Percentiles rank a stretch among this genome's conserved stretches.
These are phyloP conservation scores for Ogataea polymorpha DNA, from an alignment of 805 yeast genomes.

Conservation along the genomic window DNA sequence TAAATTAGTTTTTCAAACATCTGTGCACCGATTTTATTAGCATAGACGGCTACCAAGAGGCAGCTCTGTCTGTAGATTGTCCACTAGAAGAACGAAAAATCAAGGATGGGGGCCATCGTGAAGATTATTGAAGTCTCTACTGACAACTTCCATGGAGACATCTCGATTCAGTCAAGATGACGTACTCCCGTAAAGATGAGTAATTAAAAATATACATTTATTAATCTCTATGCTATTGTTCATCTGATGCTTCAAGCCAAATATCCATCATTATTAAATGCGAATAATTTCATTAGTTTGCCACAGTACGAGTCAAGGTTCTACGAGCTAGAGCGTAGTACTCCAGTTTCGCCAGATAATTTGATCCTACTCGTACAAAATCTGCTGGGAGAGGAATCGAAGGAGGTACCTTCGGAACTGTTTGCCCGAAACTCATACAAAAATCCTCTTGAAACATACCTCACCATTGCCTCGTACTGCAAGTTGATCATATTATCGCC, in stretches of 20 bases:
- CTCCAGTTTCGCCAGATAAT: conserved; percentile 7
- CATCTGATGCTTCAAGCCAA: conserved; percentile 22
- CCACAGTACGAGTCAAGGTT: conserved; percentile 19
- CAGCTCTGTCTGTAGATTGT: no score
- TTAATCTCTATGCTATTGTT: no score
- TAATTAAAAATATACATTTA: not conserved
- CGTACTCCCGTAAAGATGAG: not conserved
- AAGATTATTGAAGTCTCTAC: no score
- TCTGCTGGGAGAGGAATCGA: conserved; percentile 6
- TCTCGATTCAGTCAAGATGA: no score
- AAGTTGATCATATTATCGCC: conserved; percentile 28
- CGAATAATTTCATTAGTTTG: conserved; percentile 26
- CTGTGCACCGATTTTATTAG: not conserved
- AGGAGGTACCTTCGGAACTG: not conserved
- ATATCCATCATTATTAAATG: conserved; percentile 25
- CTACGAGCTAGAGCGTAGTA: conserved; percentile 3
- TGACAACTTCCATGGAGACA: no score
- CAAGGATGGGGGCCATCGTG: no score
- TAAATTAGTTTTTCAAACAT: conserved; percentile 1
- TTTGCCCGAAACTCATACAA: conserved; percentile 3
- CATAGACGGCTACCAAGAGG: no score
- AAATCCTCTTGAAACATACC: conserved; percentile 11
- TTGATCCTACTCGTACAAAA: conserved; percentile 6
- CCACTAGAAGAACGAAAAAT: no score
- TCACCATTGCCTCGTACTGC: conserved; percentile 29